Percentiles rank a stretch among this genome's conserved stretches.
Evolutionary conservation across 2,329 filamentous ascomycete genomes (phyloP).

Genomic region (Stenocarpella maydis): DNA sequence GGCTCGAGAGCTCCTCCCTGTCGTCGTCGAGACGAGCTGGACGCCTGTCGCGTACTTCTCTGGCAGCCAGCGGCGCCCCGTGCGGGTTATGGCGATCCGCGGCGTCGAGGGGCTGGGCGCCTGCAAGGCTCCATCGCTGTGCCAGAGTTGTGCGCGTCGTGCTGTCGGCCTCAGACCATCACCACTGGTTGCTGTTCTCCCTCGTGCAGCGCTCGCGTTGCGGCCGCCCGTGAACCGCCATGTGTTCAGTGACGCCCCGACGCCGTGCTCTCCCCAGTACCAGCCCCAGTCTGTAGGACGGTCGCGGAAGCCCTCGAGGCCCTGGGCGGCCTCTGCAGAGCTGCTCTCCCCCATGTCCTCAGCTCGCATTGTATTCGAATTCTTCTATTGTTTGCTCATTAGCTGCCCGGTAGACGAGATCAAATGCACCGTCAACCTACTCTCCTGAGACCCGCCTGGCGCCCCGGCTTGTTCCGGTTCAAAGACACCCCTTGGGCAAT

Average conservation of each 20-base stretch:
- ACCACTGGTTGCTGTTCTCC: slow-evolving; percentile 36
- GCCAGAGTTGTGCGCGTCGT: slow-evolving; percentile 41
- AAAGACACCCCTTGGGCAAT: slow-evolving; percentile 35
- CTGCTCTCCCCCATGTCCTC: slow-evolving; percentile 14
- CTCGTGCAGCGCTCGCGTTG: slow-evolving; percentile 22
- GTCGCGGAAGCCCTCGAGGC: slow-evolving; percentile 35
- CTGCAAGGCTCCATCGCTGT: slow-evolving; percentile 44
- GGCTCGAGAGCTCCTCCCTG: slow-evolving; percentile 36
- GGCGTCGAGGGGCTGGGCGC: slow-evolving; percentile 40
- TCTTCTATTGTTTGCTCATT: slow-evolving; percentile 14
- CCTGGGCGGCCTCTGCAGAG: slow-evolving; percentile 25
- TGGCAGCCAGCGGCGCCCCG: slow-evolving; percentile 38
- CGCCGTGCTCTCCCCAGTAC: slow-evolving; percentile 41
- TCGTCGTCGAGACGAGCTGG: slow-evolving; percentile 38
- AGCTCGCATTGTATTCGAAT: slow-evolving; percentile 35
- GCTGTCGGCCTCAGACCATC: slow-evolving; percentile 41
- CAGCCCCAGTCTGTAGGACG: slow-evolving; percentile 34
- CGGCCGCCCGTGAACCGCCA: slow-evolving; percentile 35
- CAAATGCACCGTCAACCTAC: not conserved
- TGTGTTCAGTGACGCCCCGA: slow-evolving; percentile 35
- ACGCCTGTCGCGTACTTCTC: slow-evolving; percentile 34
- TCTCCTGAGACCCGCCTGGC: not conserved
- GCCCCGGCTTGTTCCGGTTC: slow-evolving; percentile 6
- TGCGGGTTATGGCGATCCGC: slow-evolving; percentile 38
- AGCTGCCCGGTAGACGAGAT: not conserved